A percentile compares a stretch with the other conserved stretches of the same genome.
Conservation (phyloP, 208 protist genomes). For the Phytomonas francai region DNA sequence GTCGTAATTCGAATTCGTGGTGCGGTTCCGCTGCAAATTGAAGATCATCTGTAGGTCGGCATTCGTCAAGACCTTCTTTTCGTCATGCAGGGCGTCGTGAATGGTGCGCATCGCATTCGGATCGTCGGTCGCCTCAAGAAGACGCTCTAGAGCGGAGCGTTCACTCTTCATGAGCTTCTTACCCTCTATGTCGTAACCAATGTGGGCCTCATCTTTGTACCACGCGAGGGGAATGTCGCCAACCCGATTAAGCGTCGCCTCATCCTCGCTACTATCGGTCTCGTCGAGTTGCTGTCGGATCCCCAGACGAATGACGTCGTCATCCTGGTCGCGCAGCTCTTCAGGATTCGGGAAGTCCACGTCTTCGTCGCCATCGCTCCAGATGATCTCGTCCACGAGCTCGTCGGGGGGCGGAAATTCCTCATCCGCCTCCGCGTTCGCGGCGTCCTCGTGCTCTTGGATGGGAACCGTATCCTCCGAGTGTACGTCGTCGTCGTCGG, state of each 20-base stretch:
- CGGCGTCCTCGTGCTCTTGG: not conserved
- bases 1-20: conserved; percentile 78
- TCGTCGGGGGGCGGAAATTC: conserved; percentile 1
- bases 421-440: not conserved
- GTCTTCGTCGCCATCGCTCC: conserved; percentile 43
- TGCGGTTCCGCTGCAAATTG: conserved; percentile 90
- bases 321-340: conserved; percentile 27
- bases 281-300: conserved; percentile 73
- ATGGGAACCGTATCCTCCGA: not conserved
- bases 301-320: conserved; percentile 53
- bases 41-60: conserved; percentile 90
- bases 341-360: conserved; percentile 82
- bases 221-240: conserved; percentile 92
- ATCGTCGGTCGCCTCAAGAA: conserved; percentile 90
- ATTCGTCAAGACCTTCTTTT: conserved; percentile 85
- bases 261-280: conserved; percentile 87
- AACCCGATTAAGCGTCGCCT: conserved; percentile 85
- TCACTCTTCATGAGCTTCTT: conserved; percentile 87
- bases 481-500: not conserved
- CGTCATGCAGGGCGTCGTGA: conserved; percentile 85
- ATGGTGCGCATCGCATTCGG: conserved; percentile 89
- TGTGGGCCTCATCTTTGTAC: conserved; percentile 92
- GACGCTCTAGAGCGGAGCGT: conserved; percentile 77
- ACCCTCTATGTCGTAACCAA: conserved; percentile 90
- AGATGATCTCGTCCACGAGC: conserved; percentile 61